Conservation (phyloP, 345 rosid genomes). For the Eucalyptus decipiens region DNA sequence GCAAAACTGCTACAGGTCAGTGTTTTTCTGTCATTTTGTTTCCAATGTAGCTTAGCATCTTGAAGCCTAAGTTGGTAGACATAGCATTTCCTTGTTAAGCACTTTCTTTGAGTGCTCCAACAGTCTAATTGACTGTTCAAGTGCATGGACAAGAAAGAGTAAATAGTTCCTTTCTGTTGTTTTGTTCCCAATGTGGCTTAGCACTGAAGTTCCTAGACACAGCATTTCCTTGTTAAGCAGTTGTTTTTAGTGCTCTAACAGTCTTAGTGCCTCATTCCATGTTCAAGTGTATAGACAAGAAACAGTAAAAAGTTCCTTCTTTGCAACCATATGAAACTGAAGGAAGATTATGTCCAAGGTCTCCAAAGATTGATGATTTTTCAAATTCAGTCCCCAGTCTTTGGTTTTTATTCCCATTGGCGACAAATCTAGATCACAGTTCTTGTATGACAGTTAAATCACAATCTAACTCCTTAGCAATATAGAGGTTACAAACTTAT, state of each 20-base stretch:
- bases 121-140: background rate
- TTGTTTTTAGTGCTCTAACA: background rate
- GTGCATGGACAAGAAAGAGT: background rate
- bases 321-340: background rate
- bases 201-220: background rate
- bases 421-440: background rate
- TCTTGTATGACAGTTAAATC: background rate
- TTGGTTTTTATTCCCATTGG: background rate
- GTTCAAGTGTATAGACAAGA: background rate
- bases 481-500: background rate
- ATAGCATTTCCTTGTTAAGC: background rate
- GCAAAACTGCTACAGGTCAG: constrained; percentile 71
- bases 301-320: background rate
- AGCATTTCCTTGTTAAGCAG: background rate
- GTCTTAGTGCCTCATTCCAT: background rate
- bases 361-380: background rate
- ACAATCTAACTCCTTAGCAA: background rate
- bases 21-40: background rate
- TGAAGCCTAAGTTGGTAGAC: background rate
- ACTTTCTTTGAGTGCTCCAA: background rate
- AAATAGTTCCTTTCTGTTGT: background rate
- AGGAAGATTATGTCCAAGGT: background rate
- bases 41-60: background rate
- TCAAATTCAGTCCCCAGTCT: background rate
- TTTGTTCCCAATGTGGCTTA: background rate